phyloP scores from a whole-genome alignment of 1,139 yeast genomes.

The Keqinozyma sinolaborantium region DNA sequence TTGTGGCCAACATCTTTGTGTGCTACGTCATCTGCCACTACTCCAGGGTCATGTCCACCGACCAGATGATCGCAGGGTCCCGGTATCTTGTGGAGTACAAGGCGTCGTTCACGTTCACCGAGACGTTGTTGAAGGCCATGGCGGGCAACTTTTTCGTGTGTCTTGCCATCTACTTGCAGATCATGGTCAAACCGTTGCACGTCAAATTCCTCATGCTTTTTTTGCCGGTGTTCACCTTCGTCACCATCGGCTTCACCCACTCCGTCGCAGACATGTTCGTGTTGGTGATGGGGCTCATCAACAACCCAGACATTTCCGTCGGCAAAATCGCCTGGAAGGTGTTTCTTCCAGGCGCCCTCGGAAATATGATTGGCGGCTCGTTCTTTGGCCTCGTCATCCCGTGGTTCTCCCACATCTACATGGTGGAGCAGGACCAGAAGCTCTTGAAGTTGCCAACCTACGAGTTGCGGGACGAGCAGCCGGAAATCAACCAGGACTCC shows the following conservation, averaged over 20 bases:
- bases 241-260: constrained; percentile 71
- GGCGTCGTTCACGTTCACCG: constrained; percentile 44
- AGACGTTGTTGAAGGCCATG: constrained; percentile 60
- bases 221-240: constrained; percentile 72
- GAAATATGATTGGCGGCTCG: constrained; percentile 70
- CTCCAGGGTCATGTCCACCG: constrained; percentile 43
- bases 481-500: constrained; percentile 70
- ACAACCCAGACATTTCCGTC: constrained; percentile 59
- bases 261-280: constrained; percentile 79
- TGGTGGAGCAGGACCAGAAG: constrained; percentile 66
- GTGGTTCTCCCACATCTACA: constrained; percentile 65
- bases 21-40: constrained; percentile 59
- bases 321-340: constrained; percentile 70
- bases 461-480: constrained; percentile 75
- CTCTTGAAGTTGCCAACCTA: constrained; percentile 58
- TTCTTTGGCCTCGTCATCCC: constrained; percentile 61
- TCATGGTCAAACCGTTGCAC: constrained; percentile 78
- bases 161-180: constrained; percentile 69
- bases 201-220: constrained; percentile 65
- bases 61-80: constrained; percentile 44
- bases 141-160: constrained; percentile 78
- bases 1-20: constrained; percentile 62
- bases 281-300: constrained; percentile 61
- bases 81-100: constrained; percentile 44
- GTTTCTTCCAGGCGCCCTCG: constrained; percentile 62